These are phyloP conservation scores for Cardiospermum halicacabum DNA, from an alignment of 345 rosid species.

Conservation along the genomic window DNA sequence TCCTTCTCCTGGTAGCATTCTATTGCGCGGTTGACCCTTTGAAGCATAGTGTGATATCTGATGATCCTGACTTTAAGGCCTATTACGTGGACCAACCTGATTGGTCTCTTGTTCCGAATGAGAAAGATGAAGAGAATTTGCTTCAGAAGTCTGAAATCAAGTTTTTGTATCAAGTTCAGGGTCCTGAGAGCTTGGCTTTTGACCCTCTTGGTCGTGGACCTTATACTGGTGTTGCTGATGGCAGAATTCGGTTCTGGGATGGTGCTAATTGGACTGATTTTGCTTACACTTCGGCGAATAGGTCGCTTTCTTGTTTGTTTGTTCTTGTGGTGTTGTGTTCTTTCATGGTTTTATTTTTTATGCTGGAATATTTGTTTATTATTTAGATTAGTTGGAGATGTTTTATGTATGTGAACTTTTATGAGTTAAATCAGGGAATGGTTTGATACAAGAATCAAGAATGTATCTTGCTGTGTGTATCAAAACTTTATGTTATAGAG, in stretches of 20 bases:
- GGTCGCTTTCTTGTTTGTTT: no score
- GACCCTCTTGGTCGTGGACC: constrained; percentile 89
- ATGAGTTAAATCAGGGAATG: no score
- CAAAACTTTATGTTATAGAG: no score
- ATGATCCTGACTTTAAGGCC: constrained; percentile 58
- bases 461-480: no score
- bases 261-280: constrained; percentile 72
- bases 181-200: constrained; percentile 91
- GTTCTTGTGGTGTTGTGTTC: no score
- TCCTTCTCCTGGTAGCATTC: constrained; percentile 54
- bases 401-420: background rate
- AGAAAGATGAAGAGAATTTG: constrained; percentile 45
- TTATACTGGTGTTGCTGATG: constrained; percentile 91
- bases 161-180: constrained; percentile 73
- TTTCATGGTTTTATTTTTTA: no score
- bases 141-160: constrained; percentile 73
- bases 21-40: constrained; percentile 85
- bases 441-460: no score
- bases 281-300: constrained; percentile 68
- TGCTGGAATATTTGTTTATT: no score
- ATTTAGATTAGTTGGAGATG: background rate
- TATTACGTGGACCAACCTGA: constrained; percentile 40
- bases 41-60: constrained; percentile 62
- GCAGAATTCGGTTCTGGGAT: constrained; percentile 72
- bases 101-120: constrained; percentile 39